Evolutionary conservation across 495 filamentous ascomycete species (phyloP).

Genomic region (Penicillium canariense): DNA sequence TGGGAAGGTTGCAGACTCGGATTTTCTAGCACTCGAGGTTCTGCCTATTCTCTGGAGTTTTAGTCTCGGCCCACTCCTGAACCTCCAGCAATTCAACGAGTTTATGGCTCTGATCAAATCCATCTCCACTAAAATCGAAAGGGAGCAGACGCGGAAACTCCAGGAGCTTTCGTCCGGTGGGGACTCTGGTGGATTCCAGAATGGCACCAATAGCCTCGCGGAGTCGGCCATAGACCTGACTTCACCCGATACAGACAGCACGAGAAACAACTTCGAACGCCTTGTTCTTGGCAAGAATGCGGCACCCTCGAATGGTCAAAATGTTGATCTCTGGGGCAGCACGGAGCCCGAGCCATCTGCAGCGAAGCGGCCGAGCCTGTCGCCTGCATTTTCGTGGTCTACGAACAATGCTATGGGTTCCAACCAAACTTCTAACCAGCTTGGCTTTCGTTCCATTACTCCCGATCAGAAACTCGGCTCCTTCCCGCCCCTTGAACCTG

Average conservation of each 20-base stretch:
- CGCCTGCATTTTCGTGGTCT: constrained; percentile 51
- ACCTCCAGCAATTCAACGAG: constrained; percentile 79
- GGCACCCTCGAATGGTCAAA: constrained; percentile 26
- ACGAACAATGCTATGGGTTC: constrained; percentile 22
- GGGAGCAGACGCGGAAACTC: constrained; percentile 82
- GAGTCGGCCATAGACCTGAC: constrained; percentile 19
- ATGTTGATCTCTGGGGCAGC: constrained; percentile 37
- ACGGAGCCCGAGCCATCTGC: constrained; percentile 34
- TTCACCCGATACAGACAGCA: constrained; percentile 35
- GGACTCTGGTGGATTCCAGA: constrained; percentile 39
- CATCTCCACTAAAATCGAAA: constrained; percentile 75
- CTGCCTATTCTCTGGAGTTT: constrained; percentile 89
- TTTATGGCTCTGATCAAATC: constrained; percentile 86
- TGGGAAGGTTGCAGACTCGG: constrained; percentile 76
- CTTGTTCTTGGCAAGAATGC: constrained; percentile 70
- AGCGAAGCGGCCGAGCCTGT: constrained; percentile 24
- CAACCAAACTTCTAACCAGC: constrained; percentile 14
- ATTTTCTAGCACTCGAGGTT: constrained; percentile 91
- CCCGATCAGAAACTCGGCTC: constrained; percentile 50
- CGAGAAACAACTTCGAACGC: constrained; percentile 75
- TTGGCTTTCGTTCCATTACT: constrained; percentile 48
- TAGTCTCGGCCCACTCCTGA: constrained; percentile 82
- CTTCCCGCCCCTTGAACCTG: constrained; percentile 50
- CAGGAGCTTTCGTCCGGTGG: constrained; percentile 68
- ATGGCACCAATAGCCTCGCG: constrained; percentile 29